Conservation (phyloP, 352 stramenopile genomes). For the Phytophthora ramorum region DNA sequence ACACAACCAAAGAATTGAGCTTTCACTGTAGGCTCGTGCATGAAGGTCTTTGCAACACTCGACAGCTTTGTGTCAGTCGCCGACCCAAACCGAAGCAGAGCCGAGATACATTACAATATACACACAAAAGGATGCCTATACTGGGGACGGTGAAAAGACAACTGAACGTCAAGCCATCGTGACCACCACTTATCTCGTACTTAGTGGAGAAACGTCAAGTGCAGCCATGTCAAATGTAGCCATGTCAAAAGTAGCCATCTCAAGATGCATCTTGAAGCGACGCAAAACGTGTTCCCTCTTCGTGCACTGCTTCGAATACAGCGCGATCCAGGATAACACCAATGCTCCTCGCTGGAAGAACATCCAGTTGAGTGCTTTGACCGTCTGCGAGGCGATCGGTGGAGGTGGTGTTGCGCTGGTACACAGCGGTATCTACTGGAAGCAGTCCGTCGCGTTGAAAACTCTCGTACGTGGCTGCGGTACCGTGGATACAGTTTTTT, state of each 20-base stretch:
- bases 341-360: conserved; percentile 60
- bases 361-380: conserved; percentile 83
- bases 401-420: conserved; percentile 92
- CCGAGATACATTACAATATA: conserved; percentile 12
- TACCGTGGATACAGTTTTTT: neutral
- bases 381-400: conserved; percentile 86
- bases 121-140: neutral
- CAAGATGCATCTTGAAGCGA: neutral
- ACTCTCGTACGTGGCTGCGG: conserved; percentile 67
- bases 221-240: neutral
- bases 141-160: conserved; percentile 1
- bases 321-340: conserved; percentile 13
- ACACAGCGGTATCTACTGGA: conserved; percentile 82
- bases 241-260: conserved; percentile 1
- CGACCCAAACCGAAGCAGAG: conserved; percentile 45
- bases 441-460: conserved; percentile 85
- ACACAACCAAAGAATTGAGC: conserved; percentile 30
- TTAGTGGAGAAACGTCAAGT: neutral
- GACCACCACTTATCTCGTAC: neutral
- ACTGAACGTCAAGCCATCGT: neutral
- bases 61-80: conserved; percentile 27
- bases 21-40: conserved; percentile 39
- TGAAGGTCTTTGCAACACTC: conserved; percentile 40
- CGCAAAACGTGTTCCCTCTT: neutral
- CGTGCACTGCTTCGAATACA: too few relatives aligned